Percentiles rank a stretch among this genome's conserved stretches.
These are phyloP conservation scores for Penicillium robsamsonii DNA, from an alignment of 495 filamentous ascomycete genomes.

Conservation along the genomic window DNA sequence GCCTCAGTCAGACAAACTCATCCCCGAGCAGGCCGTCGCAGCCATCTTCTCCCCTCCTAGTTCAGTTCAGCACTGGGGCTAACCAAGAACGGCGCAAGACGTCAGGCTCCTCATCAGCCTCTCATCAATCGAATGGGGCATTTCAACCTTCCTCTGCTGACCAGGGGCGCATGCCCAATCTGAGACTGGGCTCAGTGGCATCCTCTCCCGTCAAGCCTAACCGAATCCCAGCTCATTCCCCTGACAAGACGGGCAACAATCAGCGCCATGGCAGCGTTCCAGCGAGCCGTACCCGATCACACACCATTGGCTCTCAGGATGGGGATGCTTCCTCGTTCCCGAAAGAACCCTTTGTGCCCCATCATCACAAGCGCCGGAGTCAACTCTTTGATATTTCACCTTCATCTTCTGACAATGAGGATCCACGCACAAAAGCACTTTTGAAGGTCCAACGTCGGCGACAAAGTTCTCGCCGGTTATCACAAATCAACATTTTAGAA, in stretches of 20 bases:
- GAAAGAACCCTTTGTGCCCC: conserved; percentile 65
- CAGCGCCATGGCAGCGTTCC: conserved; percentile 47
- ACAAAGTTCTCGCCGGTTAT: conserved; percentile 88
- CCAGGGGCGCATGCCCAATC: conserved; percentile 36
- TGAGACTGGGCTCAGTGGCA: conserved; percentile 63
- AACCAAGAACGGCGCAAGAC: conserved; percentile 71
- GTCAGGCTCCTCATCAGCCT: conserved; percentile 83
- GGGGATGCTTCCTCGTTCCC: conserved; percentile 56
- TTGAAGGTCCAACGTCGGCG: conserved; percentile 90
- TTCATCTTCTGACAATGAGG: conserved; percentile 96
- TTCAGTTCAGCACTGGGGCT: conserved; percentile 84
- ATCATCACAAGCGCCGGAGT: conserved; percentile 86
- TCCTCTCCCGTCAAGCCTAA: conserved; percentile 76
- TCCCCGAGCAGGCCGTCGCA: conserved; percentile 87
- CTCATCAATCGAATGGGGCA: conserved; percentile 70
- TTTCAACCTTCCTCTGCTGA: conserved; percentile 75
- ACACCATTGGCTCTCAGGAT: conserved; percentile 94
- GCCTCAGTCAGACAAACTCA: conserved; percentile 71
- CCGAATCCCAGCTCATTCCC: conserved; percentile 54
- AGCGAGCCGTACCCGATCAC: conserved; percentile 70
- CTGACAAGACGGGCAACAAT: conserved; percentile 46
- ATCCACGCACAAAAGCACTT: conserved; percentile 82
- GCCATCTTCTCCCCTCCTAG: conserved; percentile 88
- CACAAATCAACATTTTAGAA: conserved; percentile 77
- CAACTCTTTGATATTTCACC: conserved; percentile 96